Percentiles rank a stretch among this genome's conserved stretches.
These are phyloP conservation scores for Diaporthe citri DNA, from an alignment of 2,329 filamentous ascomycete genomes.

Conservation along the genomic window DNA sequence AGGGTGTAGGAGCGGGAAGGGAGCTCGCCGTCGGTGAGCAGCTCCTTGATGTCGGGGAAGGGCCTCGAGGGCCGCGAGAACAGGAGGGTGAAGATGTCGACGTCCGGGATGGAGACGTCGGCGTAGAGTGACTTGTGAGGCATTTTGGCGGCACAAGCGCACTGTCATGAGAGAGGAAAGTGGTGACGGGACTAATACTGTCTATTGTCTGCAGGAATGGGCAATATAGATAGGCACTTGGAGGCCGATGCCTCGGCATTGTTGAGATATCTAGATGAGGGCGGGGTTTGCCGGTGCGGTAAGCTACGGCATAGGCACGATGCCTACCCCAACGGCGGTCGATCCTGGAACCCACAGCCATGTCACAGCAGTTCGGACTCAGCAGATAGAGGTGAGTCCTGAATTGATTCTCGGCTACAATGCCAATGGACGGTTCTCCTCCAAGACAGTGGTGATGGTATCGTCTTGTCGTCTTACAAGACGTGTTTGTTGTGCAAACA, in stretches of 20 bases:
- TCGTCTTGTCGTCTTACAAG: not conserved
- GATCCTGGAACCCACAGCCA: not conserved
- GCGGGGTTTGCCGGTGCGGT: constrained; percentile 22
- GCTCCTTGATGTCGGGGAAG: constrained; percentile 82
- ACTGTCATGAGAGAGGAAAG: not conserved
- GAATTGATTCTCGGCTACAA: not conserved
- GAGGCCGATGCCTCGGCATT: constrained; percentile 4
- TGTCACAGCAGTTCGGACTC: not conserved
- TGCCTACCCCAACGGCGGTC: constrained; percentile 6
- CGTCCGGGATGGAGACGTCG: constrained; percentile 75
- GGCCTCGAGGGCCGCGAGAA: constrained; percentile 76
- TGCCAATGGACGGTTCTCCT: not conserved
- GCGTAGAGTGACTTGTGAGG: constrained; percentile 77
- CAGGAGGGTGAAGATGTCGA: constrained; percentile 83
- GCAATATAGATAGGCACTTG: constrained; percentile 2
- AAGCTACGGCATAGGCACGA: constrained; percentile 21
- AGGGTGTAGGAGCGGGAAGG: constrained; percentile 79
- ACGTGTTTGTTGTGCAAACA: not conserved
- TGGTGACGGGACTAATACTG: not conserved
- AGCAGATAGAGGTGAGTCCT: not conserved
- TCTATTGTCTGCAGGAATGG: not conserved
- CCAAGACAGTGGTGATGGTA: not conserved
- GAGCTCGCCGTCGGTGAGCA: constrained; percentile 79
- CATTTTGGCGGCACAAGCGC: constrained; percentile 64
- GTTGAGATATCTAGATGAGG: not conserved